Evolutionary conservation across 257 asterid genomes (phyloP).

Genomic region (Osmanthus fragrans): DNA sequence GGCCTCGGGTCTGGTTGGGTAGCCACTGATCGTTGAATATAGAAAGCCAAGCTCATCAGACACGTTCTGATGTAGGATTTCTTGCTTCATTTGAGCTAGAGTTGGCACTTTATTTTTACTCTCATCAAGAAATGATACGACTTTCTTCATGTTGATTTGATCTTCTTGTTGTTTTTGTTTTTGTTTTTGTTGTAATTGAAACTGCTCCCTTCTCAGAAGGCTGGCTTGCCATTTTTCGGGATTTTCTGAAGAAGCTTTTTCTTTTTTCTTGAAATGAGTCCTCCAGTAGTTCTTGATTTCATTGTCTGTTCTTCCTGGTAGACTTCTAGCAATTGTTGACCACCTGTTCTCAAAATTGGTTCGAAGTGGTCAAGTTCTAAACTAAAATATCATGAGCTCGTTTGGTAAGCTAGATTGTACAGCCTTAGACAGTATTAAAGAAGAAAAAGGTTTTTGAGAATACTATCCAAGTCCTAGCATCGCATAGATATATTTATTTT

Average conservation of each 20-base stretch:
- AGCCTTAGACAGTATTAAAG: background rate
- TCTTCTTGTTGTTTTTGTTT: slow-evolving; percentile 13
- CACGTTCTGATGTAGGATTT: slow-evolving; percentile 6
- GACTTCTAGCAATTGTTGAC: slow-evolving; percentile 82
- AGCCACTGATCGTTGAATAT: slow-evolving; percentile 40
- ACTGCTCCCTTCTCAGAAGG: slow-evolving; percentile 59
- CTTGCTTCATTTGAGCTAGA: slow-evolving; percentile 42
- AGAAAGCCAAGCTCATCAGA: slow-evolving; percentile 29
- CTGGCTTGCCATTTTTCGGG: slow-evolving; percentile 45
- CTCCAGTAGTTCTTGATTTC: slow-evolving; percentile 87
- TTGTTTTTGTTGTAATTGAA: slow-evolving; percentile 52
- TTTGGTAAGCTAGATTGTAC: background rate
- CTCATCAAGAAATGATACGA: slow-evolving; percentile 44
- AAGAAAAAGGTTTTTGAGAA: background rate
- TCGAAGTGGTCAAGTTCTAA: too few species aligned
- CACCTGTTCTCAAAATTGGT: slow-evolving; percentile 40
- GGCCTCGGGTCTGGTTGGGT: slow-evolving; percentile 32
- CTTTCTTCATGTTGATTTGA: slow-evolving; percentile 38
- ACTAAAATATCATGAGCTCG: too few species aligned
- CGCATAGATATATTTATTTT: background rate
- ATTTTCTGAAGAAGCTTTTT: slow-evolving; percentile 29
- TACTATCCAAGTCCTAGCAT: background rate
- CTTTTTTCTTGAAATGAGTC: slow-evolving; percentile 68
- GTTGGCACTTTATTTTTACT: slow-evolving; percentile 25
- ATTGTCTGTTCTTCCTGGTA: slow-evolving; percentile 79